These are phyloP conservation scores for Lactifluus rugatus DNA, from an alignment of 768 basidiomycete genomes.

Conservation along the genomic window DNA sequence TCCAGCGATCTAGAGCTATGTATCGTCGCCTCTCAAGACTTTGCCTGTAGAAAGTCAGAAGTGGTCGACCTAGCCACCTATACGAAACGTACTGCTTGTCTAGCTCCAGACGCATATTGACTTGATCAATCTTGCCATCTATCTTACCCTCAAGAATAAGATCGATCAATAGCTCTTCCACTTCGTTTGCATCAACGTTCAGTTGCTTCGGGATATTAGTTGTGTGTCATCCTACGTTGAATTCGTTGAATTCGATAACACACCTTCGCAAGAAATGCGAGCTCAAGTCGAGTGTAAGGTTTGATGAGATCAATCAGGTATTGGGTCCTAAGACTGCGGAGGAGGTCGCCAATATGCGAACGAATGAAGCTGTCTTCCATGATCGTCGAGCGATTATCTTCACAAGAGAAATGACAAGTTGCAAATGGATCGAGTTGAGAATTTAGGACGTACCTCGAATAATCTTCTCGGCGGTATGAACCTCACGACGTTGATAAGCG, in stretches of 20 bases:
- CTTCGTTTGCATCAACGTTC: conserved; percentile 84
- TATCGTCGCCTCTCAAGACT: conserved; percentile 83
- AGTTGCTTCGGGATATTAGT: conserved; percentile 61
- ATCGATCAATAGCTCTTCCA: conserved; percentile 87
- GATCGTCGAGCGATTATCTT: conserved; percentile 91
- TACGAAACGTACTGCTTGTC: conserved; percentile 60
- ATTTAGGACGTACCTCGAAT: conserved; percentile 50
- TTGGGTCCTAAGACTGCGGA: conserved; percentile 88
- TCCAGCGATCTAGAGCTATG: conserved; percentile 71
- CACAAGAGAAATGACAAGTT: not conserved
- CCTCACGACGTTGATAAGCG: conserved; percentile 93
- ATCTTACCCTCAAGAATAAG: conserved; percentile 96
- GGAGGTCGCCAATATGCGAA: conserved; percentile 91
- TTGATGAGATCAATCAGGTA: conserved; percentile 98
- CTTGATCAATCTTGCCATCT: conserved; percentile 94
- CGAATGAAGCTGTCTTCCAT: conserved; percentile 95
- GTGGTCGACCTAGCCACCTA: not conserved
- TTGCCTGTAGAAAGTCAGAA: conserved; percentile 41
- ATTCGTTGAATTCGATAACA: conserved; percentile 16
- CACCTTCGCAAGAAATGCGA: conserved; percentile 88
- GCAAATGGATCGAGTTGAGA: not conserved
- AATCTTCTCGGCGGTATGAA: conserved; percentile 96
- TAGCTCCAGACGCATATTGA: conserved; percentile 84
- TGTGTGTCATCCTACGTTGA: not conserved
- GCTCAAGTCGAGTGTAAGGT: conserved; percentile 90